A percentile compares a stretch with the other conserved stretches of the same genome.
Evolutionary conservation across 768 basidiomycete genomes (phyloP).

Genomic region (Hericium erinaceus): DNA sequence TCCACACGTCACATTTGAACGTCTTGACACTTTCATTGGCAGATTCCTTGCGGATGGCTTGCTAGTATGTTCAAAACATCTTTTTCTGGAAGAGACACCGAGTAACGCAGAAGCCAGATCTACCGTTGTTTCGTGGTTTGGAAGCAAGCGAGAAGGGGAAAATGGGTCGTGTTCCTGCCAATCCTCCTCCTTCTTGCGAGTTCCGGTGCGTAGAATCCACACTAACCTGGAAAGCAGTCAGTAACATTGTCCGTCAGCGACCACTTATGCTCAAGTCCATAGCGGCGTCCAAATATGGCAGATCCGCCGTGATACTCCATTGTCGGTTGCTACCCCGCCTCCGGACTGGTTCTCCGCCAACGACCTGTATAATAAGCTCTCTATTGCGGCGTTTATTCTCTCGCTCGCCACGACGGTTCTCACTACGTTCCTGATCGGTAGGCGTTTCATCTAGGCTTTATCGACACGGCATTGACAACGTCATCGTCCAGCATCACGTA

Average conservation of each 20-base stretch:
- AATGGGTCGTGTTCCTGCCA: background rate
- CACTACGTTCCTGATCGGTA: background rate
- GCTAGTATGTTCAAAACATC: background rate
- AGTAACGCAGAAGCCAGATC: background rate
- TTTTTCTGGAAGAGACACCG: background rate
- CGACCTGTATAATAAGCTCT: background rate
- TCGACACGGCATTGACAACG: background rate
- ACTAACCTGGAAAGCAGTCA: background rate
- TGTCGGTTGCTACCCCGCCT: background rate
- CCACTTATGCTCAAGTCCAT: background rate
- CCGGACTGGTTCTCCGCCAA: background rate
- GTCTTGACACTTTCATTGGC: too few species aligned
- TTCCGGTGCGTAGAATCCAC: background rate
- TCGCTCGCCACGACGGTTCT: background rate
- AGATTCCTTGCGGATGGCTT: background rate
- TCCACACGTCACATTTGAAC: too few species aligned
- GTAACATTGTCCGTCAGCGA: background rate
- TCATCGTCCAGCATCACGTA: background rate
- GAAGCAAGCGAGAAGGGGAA: background rate
- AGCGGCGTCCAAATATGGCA: background rate
- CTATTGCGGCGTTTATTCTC: background rate
- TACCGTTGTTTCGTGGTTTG: background rate
- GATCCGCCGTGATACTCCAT: background rate
- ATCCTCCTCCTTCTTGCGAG: background rate
- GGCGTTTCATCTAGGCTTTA: background rate